Conservation (phyloP, 352 stramenopile genomes). For the Phytophthora pseudosyringae region DNA sequence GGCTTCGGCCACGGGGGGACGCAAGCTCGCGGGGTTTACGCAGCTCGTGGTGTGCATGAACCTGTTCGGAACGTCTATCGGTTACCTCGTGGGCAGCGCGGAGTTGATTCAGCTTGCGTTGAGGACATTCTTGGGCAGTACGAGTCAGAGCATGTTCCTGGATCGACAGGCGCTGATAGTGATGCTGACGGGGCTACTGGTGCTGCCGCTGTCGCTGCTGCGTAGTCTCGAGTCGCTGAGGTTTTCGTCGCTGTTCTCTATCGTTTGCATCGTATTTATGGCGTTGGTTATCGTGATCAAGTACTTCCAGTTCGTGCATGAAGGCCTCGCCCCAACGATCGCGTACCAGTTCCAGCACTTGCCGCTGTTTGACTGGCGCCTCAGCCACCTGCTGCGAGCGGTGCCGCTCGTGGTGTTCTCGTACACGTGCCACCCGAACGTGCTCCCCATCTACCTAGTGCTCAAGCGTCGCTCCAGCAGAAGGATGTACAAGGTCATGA, state of each 20-base stretch:
- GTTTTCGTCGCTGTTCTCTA: conserved; percentile 90
- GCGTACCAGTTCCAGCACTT: conserved; percentile 79
- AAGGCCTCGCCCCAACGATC: conserved; percentile 66
- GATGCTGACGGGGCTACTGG: conserved; percentile 63
- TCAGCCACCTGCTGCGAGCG: conserved; percentile 68
- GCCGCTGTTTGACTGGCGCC: conserved; percentile 69
- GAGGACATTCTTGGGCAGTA: conserved; percentile 49
- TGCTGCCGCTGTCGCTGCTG: conserved; percentile 85
- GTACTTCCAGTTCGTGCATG: conserved; percentile 90
- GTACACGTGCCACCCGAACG: conserved; percentile 90
- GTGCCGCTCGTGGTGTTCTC: conserved; percentile 89
- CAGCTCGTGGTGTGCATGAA: conserved; percentile 87
- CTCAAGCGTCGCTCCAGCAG: conserved; percentile 84
- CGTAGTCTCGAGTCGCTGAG: conserved; percentile 82
- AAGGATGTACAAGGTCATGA: conserved; percentile 92
- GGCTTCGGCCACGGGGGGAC: conserved; percentile 65
- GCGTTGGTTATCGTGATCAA: conserved; percentile 88
- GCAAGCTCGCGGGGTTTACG: conserved; percentile 71
- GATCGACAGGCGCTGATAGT: conserved; percentile 75
- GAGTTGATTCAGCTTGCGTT: conserved; percentile 78
- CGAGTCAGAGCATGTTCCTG: conserved; percentile 60
- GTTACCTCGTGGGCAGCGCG: conserved; percentile 83
- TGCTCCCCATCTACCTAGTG: conserved; percentile 89
- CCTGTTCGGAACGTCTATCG: conserved; percentile 87
- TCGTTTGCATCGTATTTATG: conserved; percentile 91